These are phyloP conservation scores for Claviceps maximensis DNA, from an alignment of 2,329 filamentous ascomycete species.

Conservation along the genomic window DNA sequence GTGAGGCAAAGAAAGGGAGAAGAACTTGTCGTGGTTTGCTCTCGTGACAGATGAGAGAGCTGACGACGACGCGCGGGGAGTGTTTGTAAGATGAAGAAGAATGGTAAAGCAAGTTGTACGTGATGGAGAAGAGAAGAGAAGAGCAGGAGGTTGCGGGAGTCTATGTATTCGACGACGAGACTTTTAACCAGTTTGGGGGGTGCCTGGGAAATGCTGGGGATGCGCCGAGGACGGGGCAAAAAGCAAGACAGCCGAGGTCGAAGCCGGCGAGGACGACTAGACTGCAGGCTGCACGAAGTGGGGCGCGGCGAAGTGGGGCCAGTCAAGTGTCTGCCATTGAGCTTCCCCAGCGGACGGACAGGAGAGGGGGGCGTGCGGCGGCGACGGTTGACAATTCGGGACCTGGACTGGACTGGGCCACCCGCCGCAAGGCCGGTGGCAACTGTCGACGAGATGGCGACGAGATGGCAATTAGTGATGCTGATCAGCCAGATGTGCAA, in stretches of 20 bases:
- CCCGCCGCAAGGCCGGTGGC: too few relatives aligned
- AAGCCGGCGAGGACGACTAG: neutral
- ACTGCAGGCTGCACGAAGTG: neutral
- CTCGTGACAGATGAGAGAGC: neutral
- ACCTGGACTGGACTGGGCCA: too few relatives aligned
- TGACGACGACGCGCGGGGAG: neutral
- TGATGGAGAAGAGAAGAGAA: neutral
- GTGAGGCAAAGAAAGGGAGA: neutral
- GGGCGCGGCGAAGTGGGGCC: too few relatives aligned
- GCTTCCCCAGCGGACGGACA: too few relatives aligned
- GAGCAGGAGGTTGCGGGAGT: too few relatives aligned
- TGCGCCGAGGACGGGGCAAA: conserved; percentile 10
- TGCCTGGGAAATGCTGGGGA: neutral
- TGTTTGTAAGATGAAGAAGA: neutral
- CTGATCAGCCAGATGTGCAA: too few relatives aligned
- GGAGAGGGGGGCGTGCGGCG: too few relatives aligned
- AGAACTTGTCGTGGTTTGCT: neutral
- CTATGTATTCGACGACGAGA: conserved; percentile 1
- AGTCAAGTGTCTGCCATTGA: too few relatives aligned
- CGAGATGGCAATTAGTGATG: too few relatives aligned
- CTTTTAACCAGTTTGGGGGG: conserved; percentile 5
- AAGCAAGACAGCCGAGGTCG: neutral
- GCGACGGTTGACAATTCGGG: too few relatives aligned
- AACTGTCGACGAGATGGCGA: too few relatives aligned
- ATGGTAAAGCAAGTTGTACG: neutral